phyloP scores from a whole-genome alignment of 192 early-diverging fungal species.

The Gaertneriomyces semiglobifer region DNA sequence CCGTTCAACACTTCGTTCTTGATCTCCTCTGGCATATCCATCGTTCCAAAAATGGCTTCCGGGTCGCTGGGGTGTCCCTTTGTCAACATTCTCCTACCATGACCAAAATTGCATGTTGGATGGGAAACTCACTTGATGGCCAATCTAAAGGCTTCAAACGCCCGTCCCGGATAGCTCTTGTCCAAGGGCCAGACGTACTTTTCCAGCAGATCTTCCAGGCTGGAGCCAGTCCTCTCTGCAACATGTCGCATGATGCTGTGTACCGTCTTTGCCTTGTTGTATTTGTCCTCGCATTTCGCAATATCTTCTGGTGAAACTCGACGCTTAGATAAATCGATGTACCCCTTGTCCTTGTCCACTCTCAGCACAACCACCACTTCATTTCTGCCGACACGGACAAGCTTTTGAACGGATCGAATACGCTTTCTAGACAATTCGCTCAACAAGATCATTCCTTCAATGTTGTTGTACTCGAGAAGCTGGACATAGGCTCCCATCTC shows the following conservation, averaged over 20 bases:
- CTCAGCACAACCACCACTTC: conserved; percentile 91
- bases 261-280: conserved; percentile 85
- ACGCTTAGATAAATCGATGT: conserved; percentile 98
- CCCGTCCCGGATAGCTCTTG: conserved; percentile 84
- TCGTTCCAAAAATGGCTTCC: conserved; percentile 78
- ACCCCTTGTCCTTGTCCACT: conserved; percentile 97
- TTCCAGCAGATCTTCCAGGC: conserved; percentile 81
- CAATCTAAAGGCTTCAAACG: conserved; percentile 94
- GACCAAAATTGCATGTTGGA: conserved; percentile 4
- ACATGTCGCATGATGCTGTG: conserved; percentile 85
- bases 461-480: conserved; percentile 93
- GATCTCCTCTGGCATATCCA: conserved; percentile 62
- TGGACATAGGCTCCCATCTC: conserved; percentile 96
- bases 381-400: conserved; percentile 87
- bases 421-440: conserved; percentile 91
- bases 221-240: conserved; percentile 76
- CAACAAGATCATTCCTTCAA: conserved; percentile 95
- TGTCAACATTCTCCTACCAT: not conserved
- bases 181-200: conserved; percentile 93
- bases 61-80: conserved; percentile 59
- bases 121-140: conserved; percentile 67
- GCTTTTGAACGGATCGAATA: conserved; percentile 94
- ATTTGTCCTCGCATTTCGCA: conserved; percentile 86
- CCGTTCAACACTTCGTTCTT: conserved; percentile 73
- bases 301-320: conserved; percentile 86